These are phyloP conservation scores for Aquilaria agallochum DNA, from an alignment of 441 rosid species.

Conservation along the genomic window DNA sequence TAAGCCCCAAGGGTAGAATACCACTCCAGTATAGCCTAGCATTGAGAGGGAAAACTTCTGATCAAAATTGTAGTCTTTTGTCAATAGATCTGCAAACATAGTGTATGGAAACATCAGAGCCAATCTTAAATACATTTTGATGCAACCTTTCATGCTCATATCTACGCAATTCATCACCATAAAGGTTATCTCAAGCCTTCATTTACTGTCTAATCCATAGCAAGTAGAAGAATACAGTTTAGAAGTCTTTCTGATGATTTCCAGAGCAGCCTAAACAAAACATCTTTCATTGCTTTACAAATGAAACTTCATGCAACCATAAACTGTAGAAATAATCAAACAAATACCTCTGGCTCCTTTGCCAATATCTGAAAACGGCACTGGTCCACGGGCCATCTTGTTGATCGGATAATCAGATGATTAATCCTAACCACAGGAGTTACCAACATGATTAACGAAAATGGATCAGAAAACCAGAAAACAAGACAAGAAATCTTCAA, in stretches of 20 bases:
- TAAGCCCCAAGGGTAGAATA: conserved; percentile 16
- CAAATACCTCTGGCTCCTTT: conserved; percentile 64
- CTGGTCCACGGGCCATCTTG: conserved; percentile 58
- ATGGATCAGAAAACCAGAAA: conserved; percentile 5
- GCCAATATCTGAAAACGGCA: conserved; percentile 69
- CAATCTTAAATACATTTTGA: too few species aligned
- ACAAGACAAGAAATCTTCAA: neutral
- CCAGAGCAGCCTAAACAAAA: too few species aligned
- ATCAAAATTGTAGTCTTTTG: conserved; percentile 73
- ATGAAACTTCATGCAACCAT: too few species aligned
- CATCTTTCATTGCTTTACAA: too few species aligned
- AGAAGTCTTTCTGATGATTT: too few species aligned
- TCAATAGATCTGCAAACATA: conserved; percentile 54
- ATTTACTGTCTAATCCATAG: too few species aligned
- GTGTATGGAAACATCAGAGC: too few species aligned
- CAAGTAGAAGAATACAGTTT: too few species aligned
- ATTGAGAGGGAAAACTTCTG: conserved; percentile 65
- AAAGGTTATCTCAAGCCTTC: too few species aligned
- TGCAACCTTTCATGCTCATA: too few species aligned
- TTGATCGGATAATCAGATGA: conserved; percentile 5
- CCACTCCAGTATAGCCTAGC: conserved; percentile 59
- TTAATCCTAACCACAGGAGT: conserved; percentile 16
- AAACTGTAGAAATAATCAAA: neutral
- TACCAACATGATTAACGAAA: neutral
- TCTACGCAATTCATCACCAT: too few species aligned